Base-by-base conservation (phyloP, 176 grass and related monocot species). In the Phoenix dactylifera region DNA sequence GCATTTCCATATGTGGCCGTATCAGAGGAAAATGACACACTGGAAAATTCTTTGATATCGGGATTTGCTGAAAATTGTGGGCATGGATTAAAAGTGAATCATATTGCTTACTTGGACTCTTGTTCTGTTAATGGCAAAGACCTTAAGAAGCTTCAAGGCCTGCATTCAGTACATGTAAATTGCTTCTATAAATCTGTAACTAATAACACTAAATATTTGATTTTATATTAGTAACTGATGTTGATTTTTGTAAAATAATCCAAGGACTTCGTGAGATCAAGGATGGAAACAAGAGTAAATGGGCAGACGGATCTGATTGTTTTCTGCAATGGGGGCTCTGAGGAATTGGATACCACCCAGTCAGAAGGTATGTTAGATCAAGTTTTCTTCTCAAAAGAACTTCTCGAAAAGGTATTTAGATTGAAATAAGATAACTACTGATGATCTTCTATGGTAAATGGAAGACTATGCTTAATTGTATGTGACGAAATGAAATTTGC, bases 1-100 rank as follows among this genome's bases (percentile, higher is more conserved):
- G 87, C 87, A 59, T 98, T 88, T 58, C 93, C 87, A 0, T 92
- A 92, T 71, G 84, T 92, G 66, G 70, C 72, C 58, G 62, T 79
- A n/a, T 25, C 79, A 77, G 70, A 85, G 65, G 81, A 75, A 56
- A 53, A 76, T 51, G 84, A 85, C 18, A 92, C 63, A 60, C 25
- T 92, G 75, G 87, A 98, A 81, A 73, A 74, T 44, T 87, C 81
- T 26, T 75, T 98, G 73, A 22, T 98, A 29, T 70, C 81, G 44
- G 73, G 78, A 60, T 83, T 98, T 82, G 49, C 76, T 71, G 78
- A 92, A 19, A 92, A 73, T 74, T 98, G 93, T 63, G 80, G 75
- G 15, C 66, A 39, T 63, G 84, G 64, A 66, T 80, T 92, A 16
- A 58, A 61, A 35, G 65, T 76, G 54, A 83, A 85, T 26, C 70